Conservation (phyloP, 768 basidiomycete genomes). For the Tulasnella calospora region DNA sequence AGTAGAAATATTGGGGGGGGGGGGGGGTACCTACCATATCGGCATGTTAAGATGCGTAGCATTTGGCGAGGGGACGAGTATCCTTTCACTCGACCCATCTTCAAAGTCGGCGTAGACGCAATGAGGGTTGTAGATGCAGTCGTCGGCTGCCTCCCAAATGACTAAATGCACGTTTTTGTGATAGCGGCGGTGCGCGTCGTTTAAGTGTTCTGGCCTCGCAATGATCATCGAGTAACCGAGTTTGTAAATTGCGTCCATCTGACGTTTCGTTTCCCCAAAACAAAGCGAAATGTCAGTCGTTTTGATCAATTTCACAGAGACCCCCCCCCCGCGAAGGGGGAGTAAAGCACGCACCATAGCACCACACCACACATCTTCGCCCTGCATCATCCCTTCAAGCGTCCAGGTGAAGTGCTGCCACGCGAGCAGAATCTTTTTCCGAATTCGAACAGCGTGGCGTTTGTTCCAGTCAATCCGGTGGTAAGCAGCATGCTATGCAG, state of each 20-base stretch:
- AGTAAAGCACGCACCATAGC: neutral
- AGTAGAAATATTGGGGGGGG: too few relatives aligned
- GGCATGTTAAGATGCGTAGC: conserved; percentile 7
- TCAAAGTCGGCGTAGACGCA: neutral
- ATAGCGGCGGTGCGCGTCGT: neutral
- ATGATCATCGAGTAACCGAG: conserved; percentile 20
- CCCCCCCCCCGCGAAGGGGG: neutral
- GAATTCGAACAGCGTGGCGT: neutral
- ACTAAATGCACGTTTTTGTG: conserved; percentile 3
- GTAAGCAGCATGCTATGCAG: neutral
- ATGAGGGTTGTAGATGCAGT: neutral
- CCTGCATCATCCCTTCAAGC: neutral
- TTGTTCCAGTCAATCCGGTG: neutral
- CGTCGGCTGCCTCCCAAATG: neutral
- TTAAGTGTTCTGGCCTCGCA: neutral
- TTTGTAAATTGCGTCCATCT: conserved; percentile 3
- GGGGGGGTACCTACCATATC: conserved; percentile 13
- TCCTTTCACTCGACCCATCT: neutral
- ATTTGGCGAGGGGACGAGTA: neutral
- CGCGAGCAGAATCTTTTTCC: neutral
- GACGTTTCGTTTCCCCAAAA: neutral
- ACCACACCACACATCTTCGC: conserved; percentile 21
- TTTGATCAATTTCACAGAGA: neutral
- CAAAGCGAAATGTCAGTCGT: neutral
- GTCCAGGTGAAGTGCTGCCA: conserved; percentile 7